A percentile compares a stretch with the other conserved stretches of the same genome.
Conservation (phyloP, 73 alveolate species). For the Paramecium pentaurelia region DNA sequence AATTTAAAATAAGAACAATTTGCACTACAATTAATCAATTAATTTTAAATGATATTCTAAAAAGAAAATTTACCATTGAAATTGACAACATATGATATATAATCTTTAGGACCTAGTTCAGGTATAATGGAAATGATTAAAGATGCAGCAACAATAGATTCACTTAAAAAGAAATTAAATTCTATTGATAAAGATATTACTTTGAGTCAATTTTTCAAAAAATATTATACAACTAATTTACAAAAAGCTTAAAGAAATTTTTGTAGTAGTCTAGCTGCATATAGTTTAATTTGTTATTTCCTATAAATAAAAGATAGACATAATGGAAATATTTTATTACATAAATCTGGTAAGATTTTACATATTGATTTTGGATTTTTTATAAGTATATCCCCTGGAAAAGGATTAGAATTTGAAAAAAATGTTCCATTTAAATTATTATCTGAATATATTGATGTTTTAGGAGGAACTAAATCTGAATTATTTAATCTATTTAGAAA, state of each 20-base stretch:
- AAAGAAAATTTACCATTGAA: conserved; percentile 58
- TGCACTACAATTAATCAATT: conserved; percentile 67
- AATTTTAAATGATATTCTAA: conserved; percentile 67
- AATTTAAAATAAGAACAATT: conserved; percentile 72
- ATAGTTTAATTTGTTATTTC: conserved; percentile 86
- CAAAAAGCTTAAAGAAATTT: conserved; percentile 74
- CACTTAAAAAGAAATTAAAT: conserved; percentile 68
- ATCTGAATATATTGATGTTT: conserved; percentile 83
- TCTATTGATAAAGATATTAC: conserved; percentile 57
- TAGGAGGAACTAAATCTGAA: conserved; percentile 84
- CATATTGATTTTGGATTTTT: conserved; percentile 95
- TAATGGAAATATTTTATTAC: conserved; percentile 87
- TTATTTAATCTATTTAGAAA: conserved; percentile 58
- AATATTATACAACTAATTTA: conserved; percentile 31
- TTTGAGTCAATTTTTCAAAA: conserved; percentile 27
- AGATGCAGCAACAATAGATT: conserved; percentile 86
- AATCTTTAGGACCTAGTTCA: conserved; percentile 79
- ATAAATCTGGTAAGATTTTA: conserved; percentile 83
- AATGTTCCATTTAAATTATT: conserved; percentile 96
- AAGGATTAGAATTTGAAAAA: conserved; percentile 87
- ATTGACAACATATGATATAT: conserved; percentile 82
- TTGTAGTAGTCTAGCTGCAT: conserved; percentile 82
- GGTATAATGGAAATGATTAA: conserved; percentile 87
- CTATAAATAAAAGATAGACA: conserved; percentile 92
- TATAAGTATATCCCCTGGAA: conserved; percentile 87